Base-by-base conservation (phyloP, 495 filamentous ascomycete genomes). In the Bacidia gigantensis region DNA sequence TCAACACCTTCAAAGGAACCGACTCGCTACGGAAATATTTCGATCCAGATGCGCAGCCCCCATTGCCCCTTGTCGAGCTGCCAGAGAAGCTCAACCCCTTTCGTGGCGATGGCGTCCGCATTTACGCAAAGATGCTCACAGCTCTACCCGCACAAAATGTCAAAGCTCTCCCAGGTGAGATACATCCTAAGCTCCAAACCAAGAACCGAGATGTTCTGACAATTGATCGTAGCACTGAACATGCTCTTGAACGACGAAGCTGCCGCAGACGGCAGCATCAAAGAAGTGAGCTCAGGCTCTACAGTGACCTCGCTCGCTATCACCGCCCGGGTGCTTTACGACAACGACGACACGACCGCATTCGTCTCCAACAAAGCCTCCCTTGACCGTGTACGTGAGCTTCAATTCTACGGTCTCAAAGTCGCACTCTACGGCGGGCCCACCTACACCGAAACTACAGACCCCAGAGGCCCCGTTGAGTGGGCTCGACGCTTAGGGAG, bases 51-150 rank as follows among this genome's bases (percentile, higher is more conserved):
- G 65, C 60, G 10, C 65, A 69, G 43, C 78, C 78, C 21, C 75
- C 74, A 2, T 52, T 82, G 20, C 78, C 78, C 9, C 65, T 82
- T 9, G 77, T 82, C 14, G 78, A 82, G 62, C 62, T 82, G 2
- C 78, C 78, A 5, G 65, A 66, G 29, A 58, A 67, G 39, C 60
- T 82, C 52, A 82, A 82, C 52, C 77, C 78, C 10, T 75, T 70
- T 46, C 9, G 12, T 9, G 26, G 69, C 23, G 75, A 82, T 73
- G 75, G 73, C 2, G 74, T 82, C 11, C 70, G 76, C 17, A 78
- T 82, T 47, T 82, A 77, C 57, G 77, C 77, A 12, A 82, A 82
- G 64, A 73, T 82, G 74, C 71, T 82, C 69, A 78, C 74, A 17
- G 70, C 72, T 65, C 72, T 77, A 53, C 78, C 78, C 17, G 76